Conservation (phyloP, 352 stramenopile species). For the Phytophthora ramorum region DNA sequence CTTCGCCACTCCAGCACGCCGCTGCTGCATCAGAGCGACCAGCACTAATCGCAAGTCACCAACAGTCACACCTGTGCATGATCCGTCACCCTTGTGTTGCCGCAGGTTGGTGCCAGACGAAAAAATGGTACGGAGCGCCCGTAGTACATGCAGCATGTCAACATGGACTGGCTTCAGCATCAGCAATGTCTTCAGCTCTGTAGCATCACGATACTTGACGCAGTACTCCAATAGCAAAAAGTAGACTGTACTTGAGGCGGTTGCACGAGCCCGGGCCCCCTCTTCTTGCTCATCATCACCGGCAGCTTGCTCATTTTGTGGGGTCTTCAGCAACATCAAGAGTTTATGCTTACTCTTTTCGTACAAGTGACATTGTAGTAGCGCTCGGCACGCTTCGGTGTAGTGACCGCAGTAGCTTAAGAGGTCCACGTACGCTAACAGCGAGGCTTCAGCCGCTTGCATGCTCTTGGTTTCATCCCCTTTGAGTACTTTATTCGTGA, state of each 20-base stretch:
- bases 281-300: constrained; percentile 25
- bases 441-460: constrained; percentile 35
- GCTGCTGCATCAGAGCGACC: constrained; percentile 49
- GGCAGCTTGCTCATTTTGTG: constrained; percentile 23
- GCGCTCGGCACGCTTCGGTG: constrained; percentile 61
- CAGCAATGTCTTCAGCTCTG: constrained; percentile 58
- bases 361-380: constrained; percentile 71
- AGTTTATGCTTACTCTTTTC: constrained; percentile 61
- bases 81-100: constrained; percentile 6
- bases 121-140: constrained; percentile 46
- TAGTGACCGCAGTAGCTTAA: constrained; percentile 59
- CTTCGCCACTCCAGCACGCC: constrained; percentile 29
- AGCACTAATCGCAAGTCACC: constrained; percentile 56
- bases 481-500: constrained; percentile 45
- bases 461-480: constrained; percentile 19
- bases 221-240: constrained; percentile 77
- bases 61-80: constrained; percentile 44
- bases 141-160: constrained; percentile 63
- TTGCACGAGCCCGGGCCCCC: constrained; percentile 7
- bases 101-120: constrained; percentile 15
- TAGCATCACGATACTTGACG: constrained; percentile 48
- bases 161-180: constrained; percentile 63
- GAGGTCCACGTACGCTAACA: constrained; percentile 71
- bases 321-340: constrained; percentile 30
- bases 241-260: constrained; percentile 52